Percentiles rank a stretch among this genome's conserved stretches.
Evolutionary conservation across 2,329 filamentous ascomycete species (phyloP).

Genomic region (Pezicula neosporulosa): DNA sequence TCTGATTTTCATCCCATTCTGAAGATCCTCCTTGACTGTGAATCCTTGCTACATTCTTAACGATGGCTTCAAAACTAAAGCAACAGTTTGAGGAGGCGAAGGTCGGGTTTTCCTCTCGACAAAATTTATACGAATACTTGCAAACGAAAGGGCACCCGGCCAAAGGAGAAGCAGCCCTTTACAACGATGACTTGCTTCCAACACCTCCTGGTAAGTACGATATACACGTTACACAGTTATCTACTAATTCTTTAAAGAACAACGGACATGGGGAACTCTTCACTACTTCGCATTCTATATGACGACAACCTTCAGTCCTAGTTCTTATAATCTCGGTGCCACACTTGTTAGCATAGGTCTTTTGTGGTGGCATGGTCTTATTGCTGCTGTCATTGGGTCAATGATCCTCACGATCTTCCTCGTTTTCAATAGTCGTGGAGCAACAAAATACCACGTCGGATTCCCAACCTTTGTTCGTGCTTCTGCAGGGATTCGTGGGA

Average conservation of each 20-base stretch:
- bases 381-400: conserved; percentile 29
- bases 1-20: too few relatives aligned
- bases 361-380: conserved; percentile 29
- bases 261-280: conserved; percentile 19
- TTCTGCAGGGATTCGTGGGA: conserved; percentile 38
- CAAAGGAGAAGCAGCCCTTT: conserved; percentile 15
- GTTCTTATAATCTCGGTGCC: conserved; percentile 28
- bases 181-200: conserved; percentile 23
- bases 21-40: too few relatives aligned
- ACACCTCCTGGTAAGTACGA: conserved; percentile 13
- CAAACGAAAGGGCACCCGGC: not conserved
- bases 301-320: conserved; percentile 29
- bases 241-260: conserved; percentile 3
- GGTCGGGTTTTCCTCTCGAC: not conserved
- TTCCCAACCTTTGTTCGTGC: conserved; percentile 1
- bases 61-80: not conserved
- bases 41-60: not conserved
- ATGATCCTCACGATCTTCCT: conserved; percentile 29
- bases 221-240: not conserved
- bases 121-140: not conserved
- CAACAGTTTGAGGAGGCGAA: not conserved
- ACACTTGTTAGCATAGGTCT: conserved; percentile 28
- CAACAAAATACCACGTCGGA: conserved; percentile 32
- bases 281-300: conserved; percentile 32
- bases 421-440: conserved; percentile 30